phyloP scores from a whole-genome alignment of 345 rosid species.

The Passiflora organensis region DNA sequence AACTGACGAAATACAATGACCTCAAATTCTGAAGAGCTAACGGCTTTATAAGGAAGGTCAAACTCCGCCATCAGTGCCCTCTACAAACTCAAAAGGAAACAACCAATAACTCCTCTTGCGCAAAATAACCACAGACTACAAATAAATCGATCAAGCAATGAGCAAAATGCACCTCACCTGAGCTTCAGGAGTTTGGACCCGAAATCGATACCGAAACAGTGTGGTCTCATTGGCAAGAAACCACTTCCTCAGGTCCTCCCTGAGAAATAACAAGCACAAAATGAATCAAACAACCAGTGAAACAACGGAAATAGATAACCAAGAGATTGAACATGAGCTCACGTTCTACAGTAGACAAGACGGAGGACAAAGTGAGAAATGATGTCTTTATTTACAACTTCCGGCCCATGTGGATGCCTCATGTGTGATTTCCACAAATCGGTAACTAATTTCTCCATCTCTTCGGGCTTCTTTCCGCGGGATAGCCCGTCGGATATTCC shows the following conservation, averaged over 20 bases:
- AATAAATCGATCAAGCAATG: too few relatives aligned
- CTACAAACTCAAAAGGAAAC: slow-evolving; percentile 29
- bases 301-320: neutral
- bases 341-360: slow-evolving; percentile 93
- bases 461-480: slow-evolving; percentile 71
- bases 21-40: slow-evolving; percentile 63
- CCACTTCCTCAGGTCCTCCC: slow-evolving; percentile 92
- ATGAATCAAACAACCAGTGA: neutral
- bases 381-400: slow-evolving; percentile 56
- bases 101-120: neutral
- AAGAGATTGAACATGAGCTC: slow-evolving; percentile 18
- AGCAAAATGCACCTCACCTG: slow-evolving; percentile 46
- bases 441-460: slow-evolving; percentile 54
- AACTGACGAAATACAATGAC: slow-evolving; percentile 23
- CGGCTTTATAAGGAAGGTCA: slow-evolving; percentile 61
- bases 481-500: slow-evolving; percentile 70
- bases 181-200: slow-evolving; percentile 29
- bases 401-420: slow-evolving; percentile 48
- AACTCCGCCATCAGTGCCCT: slow-evolving; percentile 60
- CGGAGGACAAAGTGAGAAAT: slow-evolving; percentile 83
- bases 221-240: slow-evolving; percentile 83
- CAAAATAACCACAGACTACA: too few relatives aligned
- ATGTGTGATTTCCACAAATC: slow-evolving; percentile 62
- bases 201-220: slow-evolving; percentile 69
- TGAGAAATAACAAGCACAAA: slow-evolving; percentile 12